Evolutionary conservation across 345 rosid species (phyloP), one percentile per base, ranked within the genome.

Genomic region (Psidium friedrichsthalianum): DNA sequence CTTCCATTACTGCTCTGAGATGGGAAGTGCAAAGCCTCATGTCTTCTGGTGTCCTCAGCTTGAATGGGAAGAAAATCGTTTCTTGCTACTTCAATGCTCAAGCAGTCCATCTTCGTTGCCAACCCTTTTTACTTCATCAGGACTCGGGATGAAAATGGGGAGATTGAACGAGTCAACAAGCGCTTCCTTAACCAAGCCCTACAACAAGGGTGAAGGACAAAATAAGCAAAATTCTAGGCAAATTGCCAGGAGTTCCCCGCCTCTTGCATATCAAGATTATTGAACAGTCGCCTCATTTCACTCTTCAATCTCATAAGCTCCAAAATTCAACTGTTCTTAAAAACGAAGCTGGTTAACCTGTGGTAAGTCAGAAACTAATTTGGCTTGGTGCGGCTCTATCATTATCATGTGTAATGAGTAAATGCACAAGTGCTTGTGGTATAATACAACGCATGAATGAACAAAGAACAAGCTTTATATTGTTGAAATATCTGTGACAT

Each of bases 1-100:
- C 82, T 82, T 86, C 57, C 22, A 13, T 2, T 14, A 29, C 55
- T 52, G 89, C 88, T 83, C 88, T 84, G 16, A 84, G 13, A 54
- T 74, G 78, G 76, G 56, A 81, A n/a, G 1, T 49, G 44, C 51
- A 21, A 9, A 24, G 27, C 20, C 78, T 29, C 25, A 49, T 84
- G 53, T 36, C 83, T 53, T 51, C 56, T 56, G 51, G 14, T 6
- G 36, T 76, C 78, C 8, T 12, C 40, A 20, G 32, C 25, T 74
- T 29, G 6, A 29, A 74, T 51, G 22, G 21, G 20, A 40, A 56
- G 84, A 21, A 18, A 22, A 82, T 13, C 32, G 58, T n/a, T 56
- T 82, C 61, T 54, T 54, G 82, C 58, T 8, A 6, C 51, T 36
- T 58, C 84, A 13, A 59, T 47, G 81, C 82, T 51, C 1, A 86